Evolutionary conservation across 179 eudicot genomes (phyloP).

Genomic region (Vitellaria paradoxa): DNA sequence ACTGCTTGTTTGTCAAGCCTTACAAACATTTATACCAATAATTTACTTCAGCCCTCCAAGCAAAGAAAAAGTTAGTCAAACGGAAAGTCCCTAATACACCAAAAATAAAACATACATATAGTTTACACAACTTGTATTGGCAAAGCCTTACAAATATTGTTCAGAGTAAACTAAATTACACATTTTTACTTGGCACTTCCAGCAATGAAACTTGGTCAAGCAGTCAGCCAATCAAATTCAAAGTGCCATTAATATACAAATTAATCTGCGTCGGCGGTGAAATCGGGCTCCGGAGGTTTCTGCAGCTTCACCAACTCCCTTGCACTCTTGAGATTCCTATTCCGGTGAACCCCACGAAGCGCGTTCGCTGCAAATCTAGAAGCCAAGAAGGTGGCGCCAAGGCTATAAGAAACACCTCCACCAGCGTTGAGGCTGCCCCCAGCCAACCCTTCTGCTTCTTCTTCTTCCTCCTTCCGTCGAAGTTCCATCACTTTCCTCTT

Average conservation of each 20-base stretch:
- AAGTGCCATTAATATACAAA: neutral
- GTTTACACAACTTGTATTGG: too few relatives aligned
- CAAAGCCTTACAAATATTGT: too few relatives aligned
- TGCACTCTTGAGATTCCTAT: constrained; percentile 56
- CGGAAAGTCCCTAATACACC: too few relatives aligned
- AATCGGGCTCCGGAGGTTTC: constrained; percentile 96
- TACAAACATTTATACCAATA: too few relatives aligned
- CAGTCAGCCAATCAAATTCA: too few relatives aligned
- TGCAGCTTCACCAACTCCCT: constrained; percentile 76
- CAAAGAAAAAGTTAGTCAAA: too few relatives aligned
- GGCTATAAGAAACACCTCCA: constrained; percentile 42
- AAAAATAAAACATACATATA: too few relatives aligned
- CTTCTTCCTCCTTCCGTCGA: constrained; percentile 58
- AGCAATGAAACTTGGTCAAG: too few relatives aligned
- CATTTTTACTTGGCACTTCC: too few relatives aligned
- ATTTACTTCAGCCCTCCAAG: too few relatives aligned
- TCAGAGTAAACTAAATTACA: too few relatives aligned
- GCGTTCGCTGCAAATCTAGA: constrained; percentile 87
- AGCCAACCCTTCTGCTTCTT: constrained; percentile 38
- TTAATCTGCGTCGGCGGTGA: constrained; percentile 75
- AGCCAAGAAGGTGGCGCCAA: constrained; percentile 79
- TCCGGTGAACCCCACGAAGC: constrained; percentile 78
- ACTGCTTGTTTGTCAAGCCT: too few relatives aligned
- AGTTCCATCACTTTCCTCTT: constrained; percentile 70
- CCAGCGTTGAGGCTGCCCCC: constrained; percentile 25